Evolutionary conservation across 345 rosid species (phyloP), one percentile per base, ranked within the genome.

Genomic region (Brassica cretica): DNA sequence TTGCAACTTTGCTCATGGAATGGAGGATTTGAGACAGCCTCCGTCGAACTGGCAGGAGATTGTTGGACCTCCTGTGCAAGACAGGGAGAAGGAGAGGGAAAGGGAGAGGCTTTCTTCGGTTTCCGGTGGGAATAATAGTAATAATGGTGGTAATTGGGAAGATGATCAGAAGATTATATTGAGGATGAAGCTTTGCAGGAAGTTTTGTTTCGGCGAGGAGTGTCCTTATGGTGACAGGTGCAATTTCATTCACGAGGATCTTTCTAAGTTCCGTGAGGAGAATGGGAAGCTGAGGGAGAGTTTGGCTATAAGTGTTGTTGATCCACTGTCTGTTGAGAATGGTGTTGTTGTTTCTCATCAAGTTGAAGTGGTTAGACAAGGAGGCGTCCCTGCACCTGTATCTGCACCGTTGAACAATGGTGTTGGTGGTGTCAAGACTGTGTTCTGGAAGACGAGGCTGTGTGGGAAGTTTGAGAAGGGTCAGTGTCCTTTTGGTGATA

Each of bases 31-130:
- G 84, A 88, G 97, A 74, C 98, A 88, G 66, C 94, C 99, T 3
- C 99, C 99, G 0, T 90, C 93, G 30, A 95, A 93, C 74, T 95
- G 99, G 98, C 94, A 95, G 76, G 97, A 95, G 63, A 87, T 95
- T 29, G 96, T 88, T 9, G 94, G 89, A 6, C 84, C 86, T 68
- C 76, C 83, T 64, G 29, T 41, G 32, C 82, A 74, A 60, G 73
- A 75, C 30, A 66, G 73, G 58, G 83, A 80, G 1, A 70, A 63
- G 7, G 81, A 78, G 0, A 65, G 81, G 29, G 81, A 68, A 2
- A 65, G 75, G 84, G 51, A 93, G 86, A 65, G 93, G 77, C 76
- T 81, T 64, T 29, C 73, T 84, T n/a, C 70, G 27, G 70, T 70
- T 76, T 2, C 76, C 58, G 44, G 4, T 39, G 83, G 62, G 64